A percentile compares a stretch with the other conserved stretches of the same genome.
phyloP scores from a whole-genome alignment of 192 early-diverging fungal genomes.

The Lobosporangium transversale region DNA sequence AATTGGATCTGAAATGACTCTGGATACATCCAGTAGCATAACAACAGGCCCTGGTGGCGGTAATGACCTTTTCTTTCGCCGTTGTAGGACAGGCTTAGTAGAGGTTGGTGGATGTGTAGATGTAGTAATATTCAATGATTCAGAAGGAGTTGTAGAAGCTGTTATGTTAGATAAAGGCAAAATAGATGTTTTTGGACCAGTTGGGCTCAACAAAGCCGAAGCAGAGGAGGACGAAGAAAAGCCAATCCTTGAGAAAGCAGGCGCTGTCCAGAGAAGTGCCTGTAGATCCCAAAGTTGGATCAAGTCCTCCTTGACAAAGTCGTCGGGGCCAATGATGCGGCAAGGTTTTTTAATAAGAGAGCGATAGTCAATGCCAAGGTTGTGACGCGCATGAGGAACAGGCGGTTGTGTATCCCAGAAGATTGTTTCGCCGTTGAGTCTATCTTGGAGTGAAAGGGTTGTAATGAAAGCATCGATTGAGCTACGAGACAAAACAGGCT shows the following conservation, averaged over 20 bases:
- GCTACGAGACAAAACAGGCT: slow-evolving; percentile 22
- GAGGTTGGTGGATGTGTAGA: slow-evolving; percentile 5
- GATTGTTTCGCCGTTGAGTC: slow-evolving; percentile 12
- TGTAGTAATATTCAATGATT: background rate
- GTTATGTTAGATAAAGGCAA: background rate
- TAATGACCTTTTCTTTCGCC: slow-evolving; percentile 16
- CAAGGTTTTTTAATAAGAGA: slow-evolving; percentile 43
- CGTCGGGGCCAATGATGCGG: slow-evolving; percentile 13
- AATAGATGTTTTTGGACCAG: background rate
- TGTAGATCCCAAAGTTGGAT: slow-evolving; percentile 44
- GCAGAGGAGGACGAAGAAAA: background rate
- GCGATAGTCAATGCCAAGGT: slow-evolving; percentile 35
- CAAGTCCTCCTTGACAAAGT: slow-evolving; percentile 28
- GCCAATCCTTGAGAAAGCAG: slow-evolving; percentile 2
- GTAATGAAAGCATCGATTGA: slow-evolving; percentile 1
- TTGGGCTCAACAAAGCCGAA: background rate
- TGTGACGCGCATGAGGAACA: too few species aligned
- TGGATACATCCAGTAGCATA: slow-evolving; percentile 20
- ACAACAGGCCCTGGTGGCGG: slow-evolving; percentile 26
- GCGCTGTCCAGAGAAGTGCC: slow-evolving; percentile 24
- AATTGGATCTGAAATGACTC: slow-evolving; percentile 10
- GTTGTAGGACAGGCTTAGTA: slow-evolving; percentile 18
- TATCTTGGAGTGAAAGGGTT: slow-evolving; percentile 30
- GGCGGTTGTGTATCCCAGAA: slow-evolving; percentile 22
- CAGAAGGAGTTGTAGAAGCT: slow-evolving; percentile 3